Evolutionary conservation across 768 basidiomycete species (phyloP).

Genomic region (Tulasnella sp.): DNA sequence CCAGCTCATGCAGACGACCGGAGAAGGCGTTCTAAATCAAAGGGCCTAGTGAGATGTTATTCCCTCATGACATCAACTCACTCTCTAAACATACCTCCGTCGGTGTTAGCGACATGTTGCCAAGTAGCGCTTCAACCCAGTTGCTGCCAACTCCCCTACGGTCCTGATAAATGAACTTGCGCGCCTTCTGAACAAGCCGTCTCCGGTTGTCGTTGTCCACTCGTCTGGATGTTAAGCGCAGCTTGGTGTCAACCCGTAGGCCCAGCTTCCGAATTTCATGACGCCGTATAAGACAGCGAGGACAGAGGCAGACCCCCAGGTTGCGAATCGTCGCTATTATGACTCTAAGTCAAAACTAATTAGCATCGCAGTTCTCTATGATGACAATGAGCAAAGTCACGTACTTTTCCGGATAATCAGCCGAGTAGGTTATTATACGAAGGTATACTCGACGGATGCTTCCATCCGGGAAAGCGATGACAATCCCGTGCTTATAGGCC

Average conservation of each 20-base stretch:
- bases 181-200: background rate
- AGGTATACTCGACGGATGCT: conserved; percentile 19
- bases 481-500: conserved; percentile 12
- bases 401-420: conserved; percentile 32
- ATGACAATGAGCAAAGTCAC: background rate
- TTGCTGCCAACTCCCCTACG: background rate
- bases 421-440: conserved; percentile 26
- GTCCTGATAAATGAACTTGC: conserved; percentile 6
- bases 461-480: conserved; percentile 9
- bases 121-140: conserved; percentile 7
- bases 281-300: conserved; percentile 21
- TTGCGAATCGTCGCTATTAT: background rate
- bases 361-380: background rate
- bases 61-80: no score
- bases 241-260: background rate
- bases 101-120: conserved; percentile 1
- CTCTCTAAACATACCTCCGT: conserved; percentile 5
- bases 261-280: conserved; percentile 10
- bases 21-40: conserved; percentile 26
- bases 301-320: conserved; percentile 23
- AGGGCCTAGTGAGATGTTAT: no score
- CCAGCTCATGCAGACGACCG: conserved; percentile 15
- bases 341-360: background rate
- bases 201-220: background rate
- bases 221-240: background rate